phyloP scores from a whole-genome alignment of 106 monocot species.

The Posidonia australis region DNA sequence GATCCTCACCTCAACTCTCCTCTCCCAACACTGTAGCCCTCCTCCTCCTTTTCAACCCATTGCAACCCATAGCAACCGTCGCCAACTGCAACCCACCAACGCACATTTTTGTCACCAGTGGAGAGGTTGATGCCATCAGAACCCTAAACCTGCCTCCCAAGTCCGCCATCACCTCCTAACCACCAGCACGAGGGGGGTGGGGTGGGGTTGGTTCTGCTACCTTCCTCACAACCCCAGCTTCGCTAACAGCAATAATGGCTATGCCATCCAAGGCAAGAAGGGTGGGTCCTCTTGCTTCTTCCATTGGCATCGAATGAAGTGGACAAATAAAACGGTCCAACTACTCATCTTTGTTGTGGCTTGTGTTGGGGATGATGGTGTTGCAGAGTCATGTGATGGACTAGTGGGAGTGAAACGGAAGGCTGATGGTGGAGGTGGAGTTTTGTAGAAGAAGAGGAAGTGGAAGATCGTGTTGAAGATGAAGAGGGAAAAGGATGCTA shows the following conservation, averaged over 20 bases:
- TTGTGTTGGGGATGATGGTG: slow-evolving; percentile 33
- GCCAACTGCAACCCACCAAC: too few relatives aligned
- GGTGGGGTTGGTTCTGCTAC: too few relatives aligned
- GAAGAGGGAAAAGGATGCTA: slow-evolving; percentile 36
- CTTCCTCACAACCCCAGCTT: not conserved
- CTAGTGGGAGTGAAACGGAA: slow-evolving; percentile 3
- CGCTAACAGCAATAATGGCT: not conserved
- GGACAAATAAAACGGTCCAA: slow-evolving; percentile 50
- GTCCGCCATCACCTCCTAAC: too few relatives aligned
- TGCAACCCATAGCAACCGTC: too few relatives aligned
- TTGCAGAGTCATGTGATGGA: not conserved
- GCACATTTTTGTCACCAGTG: too few relatives aligned
- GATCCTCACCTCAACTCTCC: too few relatives aligned
- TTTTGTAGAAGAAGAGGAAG: slow-evolving; percentile 62
- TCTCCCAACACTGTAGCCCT: too few relatives aligned
- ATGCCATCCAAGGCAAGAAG: slow-evolving; percentile 8
- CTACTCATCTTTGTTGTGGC: slow-evolving; percentile 42
- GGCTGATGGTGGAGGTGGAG: not conserved
- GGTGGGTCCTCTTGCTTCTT: not conserved
- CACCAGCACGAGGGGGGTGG: too few relatives aligned
- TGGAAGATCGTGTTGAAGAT: slow-evolving; percentile 49
- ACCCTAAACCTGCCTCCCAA: too few relatives aligned
- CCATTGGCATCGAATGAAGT: slow-evolving; percentile 67
- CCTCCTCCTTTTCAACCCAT: too few relatives aligned
- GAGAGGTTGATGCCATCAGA: too few relatives aligned